These are phyloP conservation scores for Myotisia sp. DNA, from an alignment of 2,329 filamentous ascomycete species.

Conservation along the genomic window DNA sequence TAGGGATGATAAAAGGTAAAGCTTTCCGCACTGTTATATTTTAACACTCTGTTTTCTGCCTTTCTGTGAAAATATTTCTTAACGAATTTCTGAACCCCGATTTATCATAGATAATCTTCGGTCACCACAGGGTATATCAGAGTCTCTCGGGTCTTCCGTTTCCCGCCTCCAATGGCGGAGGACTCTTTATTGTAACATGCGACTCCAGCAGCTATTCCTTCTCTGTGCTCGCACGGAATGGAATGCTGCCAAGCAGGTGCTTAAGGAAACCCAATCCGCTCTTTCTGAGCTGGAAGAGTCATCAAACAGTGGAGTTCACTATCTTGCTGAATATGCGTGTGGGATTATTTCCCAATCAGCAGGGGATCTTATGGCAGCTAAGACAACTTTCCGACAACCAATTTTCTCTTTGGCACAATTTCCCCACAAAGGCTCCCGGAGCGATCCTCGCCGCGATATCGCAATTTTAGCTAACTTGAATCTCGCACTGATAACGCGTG, in stretches of 20 bases:
- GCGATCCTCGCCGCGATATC: slow-evolving; percentile 47
- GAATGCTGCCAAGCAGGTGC: slow-evolving; percentile 45
- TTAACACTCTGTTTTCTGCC: no score
- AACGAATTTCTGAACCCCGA: slow-evolving; percentile 13
- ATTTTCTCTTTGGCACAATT: slow-evolving; percentile 40
- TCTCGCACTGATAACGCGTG: slow-evolving; percentile 57
- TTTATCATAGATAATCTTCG: slow-evolving; percentile 22
- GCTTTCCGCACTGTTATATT: no score
- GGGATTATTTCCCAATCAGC: slow-evolving; percentile 65
- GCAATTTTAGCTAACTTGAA: slow-evolving; percentile 51
- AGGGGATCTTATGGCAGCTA: slow-evolving; percentile 55
- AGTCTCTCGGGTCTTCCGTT: slow-evolving; percentile 45
- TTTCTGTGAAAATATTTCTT: slow-evolving; percentile 1
- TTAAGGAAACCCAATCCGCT: slow-evolving; percentile 40
- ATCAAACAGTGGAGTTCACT: slow-evolving; percentile 30
- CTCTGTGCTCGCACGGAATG: slow-evolving; percentile 58
- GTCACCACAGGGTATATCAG: slow-evolving; percentile 29
- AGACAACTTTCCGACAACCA: slow-evolving; percentile 50
- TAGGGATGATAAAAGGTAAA: slow-evolving; percentile 38
- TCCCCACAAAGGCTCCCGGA: slow-evolving; percentile 26
- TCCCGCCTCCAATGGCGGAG: slow-evolving; percentile 49
- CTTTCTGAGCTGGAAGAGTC: slow-evolving; percentile 30
- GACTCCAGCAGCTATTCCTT: slow-evolving; percentile 56
- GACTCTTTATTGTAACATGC: slow-evolving; percentile 53
- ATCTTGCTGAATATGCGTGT: slow-evolving; percentile 55